Evolutionary conservation across 257 asterid genomes (phyloP).

Genomic region (Dorcoceras hygrometricum): DNA sequence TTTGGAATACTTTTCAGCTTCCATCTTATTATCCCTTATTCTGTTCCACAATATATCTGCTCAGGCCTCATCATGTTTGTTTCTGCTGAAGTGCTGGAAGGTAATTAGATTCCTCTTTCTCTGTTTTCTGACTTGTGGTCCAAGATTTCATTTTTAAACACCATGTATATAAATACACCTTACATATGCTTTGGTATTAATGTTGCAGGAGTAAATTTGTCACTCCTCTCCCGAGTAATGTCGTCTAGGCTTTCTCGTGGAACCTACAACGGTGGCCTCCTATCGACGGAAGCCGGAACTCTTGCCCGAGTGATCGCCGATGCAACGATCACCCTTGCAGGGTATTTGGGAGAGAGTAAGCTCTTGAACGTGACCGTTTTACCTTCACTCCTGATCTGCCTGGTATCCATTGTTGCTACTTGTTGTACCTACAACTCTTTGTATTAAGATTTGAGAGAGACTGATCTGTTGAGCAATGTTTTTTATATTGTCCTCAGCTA

Average conservation of each 20-base stretch:
- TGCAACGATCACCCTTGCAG: slow-evolving; percentile 57
- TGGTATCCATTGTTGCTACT: slow-evolving; percentile 57
- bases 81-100: slow-evolving; percentile 85
- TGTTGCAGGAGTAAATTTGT: slow-evolving; percentile 56
- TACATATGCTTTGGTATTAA: too few relatives aligned
- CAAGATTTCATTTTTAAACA: neutral
- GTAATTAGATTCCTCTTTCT: slow-evolving; percentile 26
- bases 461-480: neutral
- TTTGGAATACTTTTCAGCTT: slow-evolving; percentile 61
- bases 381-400: slow-evolving; percentile 58
- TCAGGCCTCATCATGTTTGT: slow-evolving; percentile 71
- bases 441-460: slow-evolving; percentile 34
- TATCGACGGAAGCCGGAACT: slow-evolving; percentile 78
- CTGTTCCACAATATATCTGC: slow-evolving; percentile 63
- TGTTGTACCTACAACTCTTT: slow-evolving; percentile 61
- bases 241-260: slow-evolving; percentile 68
- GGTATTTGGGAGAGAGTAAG: slow-evolving; percentile 57
- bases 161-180: too few relatives aligned
- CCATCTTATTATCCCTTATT: slow-evolving; percentile 48
- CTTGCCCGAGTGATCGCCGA: slow-evolving; percentile 70
- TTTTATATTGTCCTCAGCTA: too few relatives aligned
- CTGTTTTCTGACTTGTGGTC: neutral
- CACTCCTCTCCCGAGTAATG: slow-evolving; percentile 70
- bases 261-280: slow-evolving; percentile 64
- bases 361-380: slow-evolving; percentile 53